phyloP scores from a whole-genome alignment of 2,329 filamentous ascomycete species.

The Plenodomus lindquistii region DNA sequence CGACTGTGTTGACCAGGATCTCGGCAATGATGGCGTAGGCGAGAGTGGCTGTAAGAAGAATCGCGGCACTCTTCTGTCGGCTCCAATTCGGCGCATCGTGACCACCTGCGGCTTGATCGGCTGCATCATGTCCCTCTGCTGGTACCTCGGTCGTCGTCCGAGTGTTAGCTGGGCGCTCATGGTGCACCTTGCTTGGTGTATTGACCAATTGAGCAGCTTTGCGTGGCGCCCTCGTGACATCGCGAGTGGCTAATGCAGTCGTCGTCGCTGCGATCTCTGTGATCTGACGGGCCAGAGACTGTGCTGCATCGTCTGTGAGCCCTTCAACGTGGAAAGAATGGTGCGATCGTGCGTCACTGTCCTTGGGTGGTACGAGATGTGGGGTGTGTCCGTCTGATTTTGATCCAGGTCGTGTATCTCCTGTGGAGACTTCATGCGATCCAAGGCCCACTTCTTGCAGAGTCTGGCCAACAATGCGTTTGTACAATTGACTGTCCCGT shows the following conservation, averaged over 20 bases:
- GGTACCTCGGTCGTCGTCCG: slow-evolving; percentile 53
- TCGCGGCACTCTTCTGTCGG: slow-evolving; percentile 83
- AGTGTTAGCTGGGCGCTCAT: slow-evolving; percentile 45
- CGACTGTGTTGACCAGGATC: slow-evolving; percentile 94
- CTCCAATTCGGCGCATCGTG: slow-evolving; percentile 99
- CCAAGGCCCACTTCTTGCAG: slow-evolving; percentile 78
- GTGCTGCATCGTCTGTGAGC: slow-evolving; percentile 81
- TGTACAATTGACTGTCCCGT: slow-evolving; percentile 86
- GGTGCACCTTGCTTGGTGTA: slow-evolving; percentile 39
- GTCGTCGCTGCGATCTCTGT: slow-evolving; percentile 93
- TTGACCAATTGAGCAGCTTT: slow-evolving; percentile 53
- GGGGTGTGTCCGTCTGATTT: slow-evolving; percentile 35
- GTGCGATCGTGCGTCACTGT: slow-evolving; percentile 43
- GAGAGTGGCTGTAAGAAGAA: slow-evolving; percentile 84
- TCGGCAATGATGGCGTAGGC: slow-evolving; percentile 97
- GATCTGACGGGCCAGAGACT: slow-evolving; percentile 79
- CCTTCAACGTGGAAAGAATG: slow-evolving; percentile 61
- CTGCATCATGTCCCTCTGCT: slow-evolving; percentile 46
- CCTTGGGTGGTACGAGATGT: slow-evolving; percentile 43
- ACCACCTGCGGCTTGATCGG: slow-evolving; percentile 58
- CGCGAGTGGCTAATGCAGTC: slow-evolving; percentile 81
- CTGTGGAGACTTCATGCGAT: slow-evolving; percentile 55
- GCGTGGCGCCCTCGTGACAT: slow-evolving; percentile 63
- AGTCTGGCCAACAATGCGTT: slow-evolving; percentile 88
- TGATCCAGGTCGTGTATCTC: slow-evolving; percentile 31